Evolutionary conservation across 495 filamentous ascomycete genomes (phyloP).

Genomic region (Penicillium roqueforti): DNA sequence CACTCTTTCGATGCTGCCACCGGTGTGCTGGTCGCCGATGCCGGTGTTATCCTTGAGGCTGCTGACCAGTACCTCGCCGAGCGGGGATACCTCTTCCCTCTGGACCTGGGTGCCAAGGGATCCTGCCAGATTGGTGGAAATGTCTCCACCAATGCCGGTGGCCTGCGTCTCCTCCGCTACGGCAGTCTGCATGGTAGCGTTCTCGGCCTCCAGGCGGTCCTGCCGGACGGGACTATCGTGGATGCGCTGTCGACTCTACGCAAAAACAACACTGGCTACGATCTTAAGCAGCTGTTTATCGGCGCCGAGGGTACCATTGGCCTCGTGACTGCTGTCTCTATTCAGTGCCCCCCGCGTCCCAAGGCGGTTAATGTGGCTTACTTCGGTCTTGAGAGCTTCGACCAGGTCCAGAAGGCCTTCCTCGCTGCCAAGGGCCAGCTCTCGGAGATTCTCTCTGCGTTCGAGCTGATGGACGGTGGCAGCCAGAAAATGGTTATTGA

Average conservation of each 20-base stretch:
- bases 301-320: conserved; percentile 93
- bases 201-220: conserved; percentile 85
- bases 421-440: conserved; percentile 82
- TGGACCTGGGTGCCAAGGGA: conserved; percentile 95
- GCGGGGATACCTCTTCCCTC: conserved; percentile 79
- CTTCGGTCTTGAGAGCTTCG: conserved; percentile 81
- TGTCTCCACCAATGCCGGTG: conserved; percentile 94
- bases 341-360: conserved; percentile 81
- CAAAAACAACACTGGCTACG: conserved; percentile 98
- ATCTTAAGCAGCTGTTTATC: conserved; percentile 96
- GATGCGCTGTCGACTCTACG: conserved; percentile 81
- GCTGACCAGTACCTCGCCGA: conserved; percentile 80
- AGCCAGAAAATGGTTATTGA: conserved; percentile 70
- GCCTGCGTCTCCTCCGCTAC: conserved; percentile 83
- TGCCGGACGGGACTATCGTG: conserved; percentile 87
- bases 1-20: conserved; percentile 87
- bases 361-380: conserved; percentile 86
- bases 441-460: conserved; percentile 91
- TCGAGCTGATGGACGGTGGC: conserved; percentile 90
- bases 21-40: conserved; percentile 84
- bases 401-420: conserved; percentile 79
- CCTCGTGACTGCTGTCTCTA: conserved; percentile 84
- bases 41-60: conserved; percentile 84
- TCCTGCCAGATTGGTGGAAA: conserved; percentile 98
- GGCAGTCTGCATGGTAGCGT: conserved; percentile 91